phyloP scores from a whole-genome alignment of 2,329 filamentous ascomycete species.

The Verticillium zaregamsianum region DNA sequence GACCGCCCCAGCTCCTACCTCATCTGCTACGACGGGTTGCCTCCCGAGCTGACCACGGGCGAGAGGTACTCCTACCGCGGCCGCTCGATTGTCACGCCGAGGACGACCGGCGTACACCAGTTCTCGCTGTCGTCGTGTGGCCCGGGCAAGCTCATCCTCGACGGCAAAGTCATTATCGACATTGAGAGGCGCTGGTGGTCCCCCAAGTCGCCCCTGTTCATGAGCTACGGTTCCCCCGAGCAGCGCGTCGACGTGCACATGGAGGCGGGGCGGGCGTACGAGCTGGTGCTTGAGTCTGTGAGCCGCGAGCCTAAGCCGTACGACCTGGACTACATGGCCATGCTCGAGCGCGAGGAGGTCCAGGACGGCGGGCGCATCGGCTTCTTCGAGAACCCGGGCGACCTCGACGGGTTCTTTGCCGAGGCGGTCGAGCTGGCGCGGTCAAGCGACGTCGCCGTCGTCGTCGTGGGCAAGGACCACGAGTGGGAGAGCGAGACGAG shows the following conservation, averaged over 20 bases:
- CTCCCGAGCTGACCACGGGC: conserved; percentile 11
- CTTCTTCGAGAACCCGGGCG: conserved; percentile 22
- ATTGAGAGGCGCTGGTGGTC: conserved; percentile 22
- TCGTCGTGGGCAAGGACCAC: conserved; percentile 51
- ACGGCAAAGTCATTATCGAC: conserved; percentile 25
- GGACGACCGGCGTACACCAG: conserved; percentile 18
- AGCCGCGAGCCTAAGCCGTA: conserved; percentile 22
- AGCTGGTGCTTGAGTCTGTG: conserved; percentile 19
- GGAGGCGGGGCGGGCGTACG: conserved; percentile 22
- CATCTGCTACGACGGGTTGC: conserved; percentile 4
- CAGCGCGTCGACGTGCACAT: conserved; percentile 19
- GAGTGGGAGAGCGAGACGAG: conserved; percentile 43
- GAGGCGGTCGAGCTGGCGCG: conserved; percentile 34
- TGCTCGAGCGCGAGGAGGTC: conserved; percentile 22
- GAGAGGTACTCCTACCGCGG: conserved; percentile 23
- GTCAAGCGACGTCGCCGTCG: conserved; percentile 55
- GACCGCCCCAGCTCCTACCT: conserved; percentile 1
- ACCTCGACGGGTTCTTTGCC: conserved; percentile 8
- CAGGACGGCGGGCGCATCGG: conserved; percentile 22
- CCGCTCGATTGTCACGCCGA: conserved; percentile 19
- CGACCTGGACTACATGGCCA: conserved; percentile 19
- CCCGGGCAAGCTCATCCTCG: conserved; percentile 26
- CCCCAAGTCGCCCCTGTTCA: conserved; percentile 23
- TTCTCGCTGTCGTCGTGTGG: conserved; percentile 30
- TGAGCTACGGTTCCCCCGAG: conserved; percentile 29